Evolutionary conservation across 2,329 filamentous ascomycete species (phyloP).

Genomic region (Pseudocercospora cruenta): DNA sequence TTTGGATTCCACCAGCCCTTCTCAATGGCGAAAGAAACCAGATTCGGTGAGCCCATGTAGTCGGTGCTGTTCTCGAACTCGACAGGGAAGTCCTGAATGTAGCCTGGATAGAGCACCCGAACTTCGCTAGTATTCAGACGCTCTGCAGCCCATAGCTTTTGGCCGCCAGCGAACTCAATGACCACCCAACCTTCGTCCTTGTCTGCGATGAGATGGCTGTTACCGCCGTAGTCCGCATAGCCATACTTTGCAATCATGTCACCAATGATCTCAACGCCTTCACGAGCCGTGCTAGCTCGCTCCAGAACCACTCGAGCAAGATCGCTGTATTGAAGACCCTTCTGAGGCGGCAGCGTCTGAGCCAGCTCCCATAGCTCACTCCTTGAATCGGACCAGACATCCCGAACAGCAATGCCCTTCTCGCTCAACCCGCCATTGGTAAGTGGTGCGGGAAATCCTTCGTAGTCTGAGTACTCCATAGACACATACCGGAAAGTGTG

Average conservation of each 20-base stretch:
- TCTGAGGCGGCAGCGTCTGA: conserved; percentile 45
- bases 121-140: conserved; percentile 39
- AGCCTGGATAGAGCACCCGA: conserved; percentile 42
- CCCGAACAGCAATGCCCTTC: conserved; percentile 46
- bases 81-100: conserved; percentile 43
- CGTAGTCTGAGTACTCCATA: conserved; percentile 46
- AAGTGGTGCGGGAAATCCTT: conserved; percentile 49
- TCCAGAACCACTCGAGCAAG: conserved; percentile 47
- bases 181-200: conserved; percentile 43
- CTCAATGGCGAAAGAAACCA: conserved; percentile 42
- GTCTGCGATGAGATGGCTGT: conserved; percentile 49
- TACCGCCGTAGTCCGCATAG: conserved; percentile 49
- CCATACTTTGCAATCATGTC: conserved; percentile 45
- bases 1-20: conserved; percentile 42
- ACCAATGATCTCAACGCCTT: conserved; percentile 50
- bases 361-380: conserved; percentile 45
- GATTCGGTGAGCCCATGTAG: conserved; percentile 41
- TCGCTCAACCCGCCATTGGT: conserved; percentile 52
- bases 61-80: conserved; percentile 37
- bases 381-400: conserved; percentile 48
- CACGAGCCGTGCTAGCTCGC: conserved; percentile 45
- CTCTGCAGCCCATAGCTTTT: conserved; percentile 42
- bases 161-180: conserved; percentile 41
- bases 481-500: conserved; percentile 43
- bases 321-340: conserved; percentile 48